phyloP scores from a whole-genome alignment of 2,329 filamentous ascomycete species.

The Alternaria sp. region DNA sequence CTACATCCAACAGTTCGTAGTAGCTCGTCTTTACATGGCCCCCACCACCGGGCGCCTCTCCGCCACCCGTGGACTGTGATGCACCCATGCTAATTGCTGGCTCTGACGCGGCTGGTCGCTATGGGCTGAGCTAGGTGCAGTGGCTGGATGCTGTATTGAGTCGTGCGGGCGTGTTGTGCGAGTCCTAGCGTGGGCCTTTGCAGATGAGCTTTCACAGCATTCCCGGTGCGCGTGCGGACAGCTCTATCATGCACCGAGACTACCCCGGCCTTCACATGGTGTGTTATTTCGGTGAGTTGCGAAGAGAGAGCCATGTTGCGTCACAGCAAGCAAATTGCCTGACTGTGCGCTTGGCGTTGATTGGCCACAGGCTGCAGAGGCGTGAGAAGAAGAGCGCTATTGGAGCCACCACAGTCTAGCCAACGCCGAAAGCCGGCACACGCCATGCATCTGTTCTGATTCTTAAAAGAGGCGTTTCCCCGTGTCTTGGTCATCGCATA shows the following conservation, averaged over 20 bases:
- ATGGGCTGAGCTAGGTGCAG: constrained; percentile 19
- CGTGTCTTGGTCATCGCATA: constrained; percentile 5
- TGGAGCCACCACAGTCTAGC: constrained; percentile 10
- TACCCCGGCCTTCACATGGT: not conserved
- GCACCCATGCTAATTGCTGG: constrained; percentile 54
- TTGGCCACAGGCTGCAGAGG: constrained; percentile 24
- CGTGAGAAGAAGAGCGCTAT: constrained; percentile 22
- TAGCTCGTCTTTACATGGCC: constrained; percentile 73
- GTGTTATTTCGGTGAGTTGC: constrained; percentile 12
- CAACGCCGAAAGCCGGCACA: constrained; percentile 10
- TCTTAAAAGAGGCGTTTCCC: constrained; percentile 17
- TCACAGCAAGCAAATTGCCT: constrained; percentile 13
- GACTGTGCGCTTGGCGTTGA: constrained; percentile 25
- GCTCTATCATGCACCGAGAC: constrained; percentile 3
- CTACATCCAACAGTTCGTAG: constrained; percentile 82
- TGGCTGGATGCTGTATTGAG: constrained; percentile 9
- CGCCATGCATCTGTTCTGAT: constrained; percentile 6
- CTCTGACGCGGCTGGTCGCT: constrained; percentile 15
- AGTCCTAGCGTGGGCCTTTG: not conserved
- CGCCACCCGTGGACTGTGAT: constrained; percentile 54
- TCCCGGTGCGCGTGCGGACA: constrained; percentile 2
- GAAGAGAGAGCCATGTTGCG: constrained; percentile 17
- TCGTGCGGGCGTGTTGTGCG: constrained; percentile 1
- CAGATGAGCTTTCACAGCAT: not conserved
- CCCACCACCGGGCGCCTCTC: constrained; percentile 29